phyloP scores from a whole-genome alignment of 2,329 filamentous ascomycete species.

The Aspergillus ruber region DNA sequence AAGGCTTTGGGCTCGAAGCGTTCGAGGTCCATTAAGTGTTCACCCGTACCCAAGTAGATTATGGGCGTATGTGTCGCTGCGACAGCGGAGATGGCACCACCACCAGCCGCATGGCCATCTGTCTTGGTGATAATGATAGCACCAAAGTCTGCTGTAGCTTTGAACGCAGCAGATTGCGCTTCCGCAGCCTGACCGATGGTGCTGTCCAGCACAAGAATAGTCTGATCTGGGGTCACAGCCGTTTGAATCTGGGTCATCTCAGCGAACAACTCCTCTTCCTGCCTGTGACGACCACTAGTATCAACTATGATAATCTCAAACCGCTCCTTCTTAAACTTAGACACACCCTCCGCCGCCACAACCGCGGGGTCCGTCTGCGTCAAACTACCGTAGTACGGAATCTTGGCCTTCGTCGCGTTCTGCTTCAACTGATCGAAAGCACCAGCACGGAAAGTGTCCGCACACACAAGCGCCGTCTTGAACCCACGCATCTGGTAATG shows the following conservation, averaged over 20 bases:
- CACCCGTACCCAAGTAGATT: constrained; percentile 94
- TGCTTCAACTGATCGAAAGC: constrained; percentile 98
- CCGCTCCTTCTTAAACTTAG: constrained; percentile 97
- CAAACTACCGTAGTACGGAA: constrained; percentile 94
- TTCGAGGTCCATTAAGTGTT: constrained; percentile 94
- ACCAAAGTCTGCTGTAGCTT: constrained; percentile 92
- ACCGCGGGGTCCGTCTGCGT: constrained; percentile 94
- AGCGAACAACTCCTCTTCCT: constrained; percentile 89
- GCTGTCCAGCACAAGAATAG: constrained; percentile 95
- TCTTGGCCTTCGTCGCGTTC: constrained; percentile 97
- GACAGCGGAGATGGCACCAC: constrained; percentile 95
- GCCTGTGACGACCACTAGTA: constrained; percentile 88
- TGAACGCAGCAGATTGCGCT: constrained; percentile 91
- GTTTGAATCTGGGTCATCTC: constrained; percentile 97
- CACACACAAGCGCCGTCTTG: constrained; percentile 88
- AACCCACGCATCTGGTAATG: constrained; percentile 94
- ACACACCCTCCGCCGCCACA: constrained; percentile 90
- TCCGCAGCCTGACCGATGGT: constrained; percentile 96
- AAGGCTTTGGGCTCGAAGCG: constrained; percentile 89
- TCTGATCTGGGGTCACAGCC: constrained; percentile 87
- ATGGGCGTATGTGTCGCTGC: constrained; percentile 95
- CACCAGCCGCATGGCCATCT: constrained; percentile 88
- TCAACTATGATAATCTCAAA: constrained; percentile 99
- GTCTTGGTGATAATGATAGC: constrained; percentile 99
- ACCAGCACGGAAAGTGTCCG: constrained; percentile 96